Percentiles rank a stretch among this genome's conserved stretches.
Conservation (phyloP, 495 filamentous ascomycete genomes). For the Pyronema omphalodes region DNA sequence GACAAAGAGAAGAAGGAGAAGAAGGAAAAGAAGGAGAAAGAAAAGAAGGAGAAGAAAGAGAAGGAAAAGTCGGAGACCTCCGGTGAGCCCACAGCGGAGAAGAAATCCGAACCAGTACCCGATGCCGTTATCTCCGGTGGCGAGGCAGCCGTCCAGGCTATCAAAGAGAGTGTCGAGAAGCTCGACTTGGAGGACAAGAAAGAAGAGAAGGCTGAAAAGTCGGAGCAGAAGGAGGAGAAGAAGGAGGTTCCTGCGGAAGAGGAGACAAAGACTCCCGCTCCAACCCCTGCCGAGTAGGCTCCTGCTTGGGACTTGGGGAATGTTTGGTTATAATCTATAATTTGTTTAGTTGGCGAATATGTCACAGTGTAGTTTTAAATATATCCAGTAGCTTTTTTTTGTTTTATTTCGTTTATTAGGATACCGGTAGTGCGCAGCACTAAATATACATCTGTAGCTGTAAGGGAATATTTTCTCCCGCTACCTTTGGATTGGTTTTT, state of each 20-base stretch:
- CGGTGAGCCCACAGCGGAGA: not conserved
- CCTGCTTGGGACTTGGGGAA: too few species aligned
- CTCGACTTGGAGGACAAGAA: conserved; percentile 2
- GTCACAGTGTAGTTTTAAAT: too few species aligned
- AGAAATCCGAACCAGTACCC: not conserved
- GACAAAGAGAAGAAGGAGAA: conserved; percentile 5
- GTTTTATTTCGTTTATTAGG: too few species aligned
- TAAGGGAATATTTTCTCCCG: too few species aligned
- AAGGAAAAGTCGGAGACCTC: not conserved
- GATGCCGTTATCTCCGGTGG: conserved; percentile 6
- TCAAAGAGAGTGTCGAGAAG: conserved; percentile 4
- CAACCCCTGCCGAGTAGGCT: not conserved
- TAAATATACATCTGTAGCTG: too few species aligned
- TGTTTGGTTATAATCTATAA: too few species aligned
- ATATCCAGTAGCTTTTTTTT: too few species aligned
- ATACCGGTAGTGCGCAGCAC: too few species aligned
- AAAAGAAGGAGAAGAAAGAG: not conserved
- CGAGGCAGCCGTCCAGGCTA: not conserved
- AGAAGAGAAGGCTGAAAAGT: not conserved
- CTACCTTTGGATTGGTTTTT: too few species aligned
- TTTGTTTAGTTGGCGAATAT: too few species aligned
- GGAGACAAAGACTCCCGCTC: not conserved
- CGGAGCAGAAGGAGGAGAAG: not conserved
- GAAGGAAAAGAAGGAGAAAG: conserved; percentile 10
- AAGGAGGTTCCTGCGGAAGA: conserved; percentile 1